These are phyloP conservation scores for Neofusicoccum cordaticola DNA, from an alignment of 2,329 filamentous ascomycete genomes.

Conservation along the genomic window DNA sequence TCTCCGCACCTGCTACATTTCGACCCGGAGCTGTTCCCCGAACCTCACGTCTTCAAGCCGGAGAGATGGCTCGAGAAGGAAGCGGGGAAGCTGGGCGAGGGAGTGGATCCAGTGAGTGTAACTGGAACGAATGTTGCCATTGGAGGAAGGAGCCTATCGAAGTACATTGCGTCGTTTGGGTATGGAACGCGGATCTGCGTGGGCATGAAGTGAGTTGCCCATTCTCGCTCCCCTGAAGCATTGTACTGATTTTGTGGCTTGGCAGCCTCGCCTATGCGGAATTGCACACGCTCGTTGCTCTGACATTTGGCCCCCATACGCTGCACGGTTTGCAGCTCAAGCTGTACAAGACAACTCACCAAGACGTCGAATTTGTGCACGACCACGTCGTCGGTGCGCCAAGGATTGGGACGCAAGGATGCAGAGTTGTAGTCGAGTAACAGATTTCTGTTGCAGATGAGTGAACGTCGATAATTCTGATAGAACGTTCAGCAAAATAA, in stretches of 20 bases:
- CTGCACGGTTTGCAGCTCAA: slow-evolving; percentile 14
- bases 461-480: too few species aligned
- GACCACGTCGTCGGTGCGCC: slow-evolving; percentile 3
- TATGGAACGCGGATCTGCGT: slow-evolving; percentile 64
- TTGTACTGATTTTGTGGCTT: neutral
- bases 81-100: slow-evolving; percentile 34
- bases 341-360: slow-evolving; percentile 15
- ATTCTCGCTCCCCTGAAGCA: neutral
- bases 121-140: slow-evolving; percentile 11
- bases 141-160: slow-evolving; percentile 47
- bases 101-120: neutral
- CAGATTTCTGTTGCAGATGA: too few species aligned
- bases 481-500: too few species aligned
- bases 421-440: neutral
- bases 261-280: slow-evolving; percentile 17
- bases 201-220: slow-evolving; percentile 60
- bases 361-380: slow-evolving; percentile 17
- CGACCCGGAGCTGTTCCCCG: slow-evolving; percentile 17
- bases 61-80: slow-evolving; percentile 49
- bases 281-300: slow-evolving; percentile 14
- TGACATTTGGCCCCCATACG: slow-evolving; percentile 6
- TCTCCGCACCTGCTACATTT: slow-evolving; percentile 32
- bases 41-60: slow-evolving; percentile 26
- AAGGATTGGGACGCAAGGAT: neutral
- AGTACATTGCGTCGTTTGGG: slow-evolving; percentile 63